Conservation (phyloP, 192 early-diverging fungal genomes). For the Gonapodya sp. region DNA sequence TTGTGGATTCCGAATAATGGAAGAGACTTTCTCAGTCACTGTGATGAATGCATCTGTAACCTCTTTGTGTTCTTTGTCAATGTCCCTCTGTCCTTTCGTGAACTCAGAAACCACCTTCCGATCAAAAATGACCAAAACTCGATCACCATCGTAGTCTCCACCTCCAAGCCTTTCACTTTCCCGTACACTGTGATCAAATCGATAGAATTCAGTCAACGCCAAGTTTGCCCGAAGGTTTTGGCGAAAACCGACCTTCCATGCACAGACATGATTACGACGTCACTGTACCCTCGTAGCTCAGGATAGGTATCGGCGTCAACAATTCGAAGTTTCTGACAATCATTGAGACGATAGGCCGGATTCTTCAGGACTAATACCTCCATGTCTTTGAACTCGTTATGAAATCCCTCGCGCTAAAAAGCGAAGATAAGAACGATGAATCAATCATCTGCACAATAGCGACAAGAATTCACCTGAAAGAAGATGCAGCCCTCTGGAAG, state of each 20-base stretch:
- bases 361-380: neutral
- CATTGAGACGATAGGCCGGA: neutral
- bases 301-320: neutral
- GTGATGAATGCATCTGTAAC: neutral
- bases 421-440: neutral
- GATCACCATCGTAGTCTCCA: neutral
- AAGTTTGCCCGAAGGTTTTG: too few species aligned
- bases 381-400: neutral
- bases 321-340: neutral
- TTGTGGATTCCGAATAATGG: too few species aligned
- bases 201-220: too few species aligned
- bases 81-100: neutral
- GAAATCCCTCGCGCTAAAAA: neutral
- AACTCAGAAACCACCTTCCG: neutral
- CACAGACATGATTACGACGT: neutral
- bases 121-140: neutral
- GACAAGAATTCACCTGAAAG: neutral
- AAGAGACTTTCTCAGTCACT: neutral
- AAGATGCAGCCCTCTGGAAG: neutral
- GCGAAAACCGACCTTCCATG: too few species aligned
- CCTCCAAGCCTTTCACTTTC: neutral
- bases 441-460: neutral
- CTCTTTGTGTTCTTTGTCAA: neutral
- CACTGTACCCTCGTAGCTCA: neutral
- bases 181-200: too few species aligned